phyloP scores from a whole-genome alignment of 1,284 basidiomycete genomes.

The Xerocomus minutiporus region DNA sequence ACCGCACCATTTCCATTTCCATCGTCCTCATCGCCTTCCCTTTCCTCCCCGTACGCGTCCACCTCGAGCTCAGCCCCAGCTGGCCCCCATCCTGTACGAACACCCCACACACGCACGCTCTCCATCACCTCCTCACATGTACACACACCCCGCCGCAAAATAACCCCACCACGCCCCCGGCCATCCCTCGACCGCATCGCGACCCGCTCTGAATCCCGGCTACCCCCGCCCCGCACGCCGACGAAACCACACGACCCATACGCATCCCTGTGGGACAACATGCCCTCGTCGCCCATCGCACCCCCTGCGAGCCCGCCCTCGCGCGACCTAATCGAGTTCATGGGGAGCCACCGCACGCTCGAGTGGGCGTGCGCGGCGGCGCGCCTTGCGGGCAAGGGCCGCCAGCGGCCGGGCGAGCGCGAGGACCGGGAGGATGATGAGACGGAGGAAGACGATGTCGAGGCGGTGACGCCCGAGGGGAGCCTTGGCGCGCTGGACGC shows the following conservation, averaged over 20 bases:
- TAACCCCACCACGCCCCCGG: slow-evolving; percentile 28
- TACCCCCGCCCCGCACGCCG: slow-evolving; percentile 43
- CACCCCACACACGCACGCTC: slow-evolving; percentile 18
- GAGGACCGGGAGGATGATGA: slow-evolving; percentile 22
- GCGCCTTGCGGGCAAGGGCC: slow-evolving; percentile 29
- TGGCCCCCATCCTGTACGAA: background rate
- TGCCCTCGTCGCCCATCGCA: slow-evolving; percentile 63
- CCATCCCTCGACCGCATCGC: slow-evolving; percentile 59
- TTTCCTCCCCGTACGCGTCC: slow-evolving; percentile 22
- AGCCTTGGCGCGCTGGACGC: slow-evolving; percentile 23
- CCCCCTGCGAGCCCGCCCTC: slow-evolving; percentile 48
- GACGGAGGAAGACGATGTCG: slow-evolving; percentile 36
- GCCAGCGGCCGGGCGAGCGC: background rate
- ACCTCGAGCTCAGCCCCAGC: background rate
- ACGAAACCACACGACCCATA: slow-evolving; percentile 37
- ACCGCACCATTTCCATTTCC: slow-evolving; percentile 5
- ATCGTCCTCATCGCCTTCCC: slow-evolving; percentile 17
- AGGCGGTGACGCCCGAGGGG: slow-evolving; percentile 40
- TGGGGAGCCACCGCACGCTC: slow-evolving; percentile 48
- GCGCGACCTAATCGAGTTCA: slow-evolving; percentile 47
- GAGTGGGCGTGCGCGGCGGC: slow-evolving; percentile 73
- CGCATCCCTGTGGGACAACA: slow-evolving; percentile 57
- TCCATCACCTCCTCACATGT: slow-evolving; percentile 14
- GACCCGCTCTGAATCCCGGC: slow-evolving; percentile 50
- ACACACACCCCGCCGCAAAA: slow-evolving; percentile 25